Evolutionary conservation across 2,329 filamentous ascomycete species (phyloP).

Genomic region (Penicillium olsonii): DNA sequence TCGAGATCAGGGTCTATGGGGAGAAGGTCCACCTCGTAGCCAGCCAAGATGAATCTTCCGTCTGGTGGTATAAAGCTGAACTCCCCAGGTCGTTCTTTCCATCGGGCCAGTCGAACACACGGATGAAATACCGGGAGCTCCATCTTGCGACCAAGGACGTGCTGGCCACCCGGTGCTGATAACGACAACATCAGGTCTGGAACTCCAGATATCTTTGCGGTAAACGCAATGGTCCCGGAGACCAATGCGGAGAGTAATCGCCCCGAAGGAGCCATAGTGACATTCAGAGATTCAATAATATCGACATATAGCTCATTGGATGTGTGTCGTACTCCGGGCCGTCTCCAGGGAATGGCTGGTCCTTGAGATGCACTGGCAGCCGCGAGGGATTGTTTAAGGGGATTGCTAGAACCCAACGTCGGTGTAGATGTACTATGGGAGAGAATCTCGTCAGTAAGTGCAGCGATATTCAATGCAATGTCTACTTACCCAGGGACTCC

Average conservation of each 20-base stretch:
- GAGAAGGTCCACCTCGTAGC: slow-evolving; percentile 90
- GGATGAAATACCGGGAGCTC: slow-evolving; percentile 94
- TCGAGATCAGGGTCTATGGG: slow-evolving; percentile 65
- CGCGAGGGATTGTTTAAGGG: slow-evolving; percentile 44
- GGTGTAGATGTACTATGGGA: slow-evolving; percentile 39
- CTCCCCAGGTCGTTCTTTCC: slow-evolving; percentile 85
- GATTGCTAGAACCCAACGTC: slow-evolving; percentile 40
- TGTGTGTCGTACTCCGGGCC: slow-evolving; percentile 89
- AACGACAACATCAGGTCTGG: slow-evolving; percentile 85
- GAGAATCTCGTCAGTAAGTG: not conserved
- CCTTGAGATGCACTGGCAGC: slow-evolving; percentile 37
- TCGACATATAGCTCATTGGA: slow-evolving; percentile 98
- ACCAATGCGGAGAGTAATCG: slow-evolving; percentile 82
- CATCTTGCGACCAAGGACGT: slow-evolving; percentile 72
- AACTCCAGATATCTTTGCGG: slow-evolving; percentile 88
- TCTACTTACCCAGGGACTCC: slow-evolving; percentile 69
- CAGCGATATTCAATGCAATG: not conserved
- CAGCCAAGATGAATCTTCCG: slow-evolving; percentile 87
- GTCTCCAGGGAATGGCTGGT: slow-evolving; percentile 77
- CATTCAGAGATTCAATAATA: slow-evolving; percentile 83
- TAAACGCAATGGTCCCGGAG: slow-evolving; percentile 92
- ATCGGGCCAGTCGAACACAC: slow-evolving; percentile 85
- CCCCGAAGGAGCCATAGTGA: slow-evolving; percentile 88
- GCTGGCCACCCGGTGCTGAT: slow-evolving; percentile 77
- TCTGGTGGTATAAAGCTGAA: slow-evolving; percentile 96